Evolutionary conservation across 129 eudicot species (phyloP).

Genomic region (Heracleum sosnowskyi): DNA sequence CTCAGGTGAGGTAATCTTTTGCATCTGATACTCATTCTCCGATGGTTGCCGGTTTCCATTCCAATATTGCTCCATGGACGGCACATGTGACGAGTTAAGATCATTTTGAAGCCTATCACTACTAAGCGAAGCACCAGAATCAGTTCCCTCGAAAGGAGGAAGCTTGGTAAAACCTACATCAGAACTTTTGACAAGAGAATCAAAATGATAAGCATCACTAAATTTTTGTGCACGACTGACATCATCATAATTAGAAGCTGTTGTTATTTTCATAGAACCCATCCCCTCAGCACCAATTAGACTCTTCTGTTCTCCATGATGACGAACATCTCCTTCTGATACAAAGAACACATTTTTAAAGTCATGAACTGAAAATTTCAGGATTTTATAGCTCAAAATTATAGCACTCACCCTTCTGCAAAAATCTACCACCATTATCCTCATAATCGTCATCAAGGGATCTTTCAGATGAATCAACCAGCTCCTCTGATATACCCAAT

Average conservation of each 20-base stretch:
- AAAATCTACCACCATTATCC: conserved; percentile 16
- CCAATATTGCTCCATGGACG: conserved; percentile 46
- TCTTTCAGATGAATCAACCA: conserved; percentile 7
- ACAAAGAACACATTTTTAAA: conserved; percentile 8
- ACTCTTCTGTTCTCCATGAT: conserved; percentile 19
- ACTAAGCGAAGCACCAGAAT: conserved; percentile 21
- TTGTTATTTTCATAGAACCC: conserved; percentile 12
- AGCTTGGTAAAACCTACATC: conserved; percentile 31
- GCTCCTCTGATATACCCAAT: conserved; percentile 26
- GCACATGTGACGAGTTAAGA: conserved; percentile 33
- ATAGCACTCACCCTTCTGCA: neutral
- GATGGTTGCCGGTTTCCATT: conserved; percentile 25
- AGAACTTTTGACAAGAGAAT: conserved; percentile 21
- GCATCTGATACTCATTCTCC: conserved; percentile 27
- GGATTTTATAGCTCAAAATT: neutral
- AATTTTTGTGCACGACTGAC: conserved; percentile 3
- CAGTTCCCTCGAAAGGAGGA: conserved; percentile 19
- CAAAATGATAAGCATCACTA: conserved; percentile 21
- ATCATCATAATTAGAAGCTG: conserved; percentile 11
- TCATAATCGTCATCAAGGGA: conserved; percentile 13
- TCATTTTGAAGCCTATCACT: conserved; percentile 36
- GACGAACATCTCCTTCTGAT: conserved; percentile 33
- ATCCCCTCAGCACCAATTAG: conserved; percentile 4
- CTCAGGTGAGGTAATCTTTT: conserved; percentile 45
- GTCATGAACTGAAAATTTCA: neutral